Evolutionary conservation across 441 rosid species (phyloP).

Genomic region (Brassica hybrid): DNA sequence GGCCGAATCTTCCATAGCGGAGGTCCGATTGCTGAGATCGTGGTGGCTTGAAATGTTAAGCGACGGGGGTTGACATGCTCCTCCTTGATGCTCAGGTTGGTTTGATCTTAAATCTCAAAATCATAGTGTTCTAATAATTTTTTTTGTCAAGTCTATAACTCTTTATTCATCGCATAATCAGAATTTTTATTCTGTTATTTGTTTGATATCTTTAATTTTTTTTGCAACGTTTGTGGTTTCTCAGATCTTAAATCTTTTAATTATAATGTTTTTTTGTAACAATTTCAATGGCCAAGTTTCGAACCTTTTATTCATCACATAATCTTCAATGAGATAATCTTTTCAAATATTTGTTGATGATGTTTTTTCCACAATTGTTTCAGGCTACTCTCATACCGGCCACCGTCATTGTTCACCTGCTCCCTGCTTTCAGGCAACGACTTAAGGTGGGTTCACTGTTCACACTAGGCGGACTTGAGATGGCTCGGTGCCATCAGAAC

Average conservation of each 20-base stretch:
- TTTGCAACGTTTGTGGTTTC: neutral
- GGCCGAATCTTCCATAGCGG: neutral
- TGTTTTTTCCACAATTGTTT: too few relatives aligned
- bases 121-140: too few relatives aligned
- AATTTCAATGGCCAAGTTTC: neutral
- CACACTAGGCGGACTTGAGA: neutral
- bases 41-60: neutral
- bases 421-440: neutral
- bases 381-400: too few relatives aligned
- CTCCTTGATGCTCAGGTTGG: neutral
- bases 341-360: too few relatives aligned
- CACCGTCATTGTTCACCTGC: too few relatives aligned
- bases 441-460: neutral
- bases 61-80: neutral
- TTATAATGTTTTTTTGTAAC: neutral
- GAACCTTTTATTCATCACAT: too few relatives aligned
- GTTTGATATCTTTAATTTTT: neutral
- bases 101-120: neutral
- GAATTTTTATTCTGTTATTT: too few relatives aligned
- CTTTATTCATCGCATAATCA: neutral
- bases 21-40: neutral
- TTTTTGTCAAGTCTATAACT: neutral
- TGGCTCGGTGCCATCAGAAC: neutral
- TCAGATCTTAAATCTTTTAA: neutral
- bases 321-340: too few relatives aligned